Evolutionary conservation across 108 stramenopile species (phyloP), one percentile per base, ranked within the genome.

Genomic region (Asterionellopsis glacialis): DNA sequence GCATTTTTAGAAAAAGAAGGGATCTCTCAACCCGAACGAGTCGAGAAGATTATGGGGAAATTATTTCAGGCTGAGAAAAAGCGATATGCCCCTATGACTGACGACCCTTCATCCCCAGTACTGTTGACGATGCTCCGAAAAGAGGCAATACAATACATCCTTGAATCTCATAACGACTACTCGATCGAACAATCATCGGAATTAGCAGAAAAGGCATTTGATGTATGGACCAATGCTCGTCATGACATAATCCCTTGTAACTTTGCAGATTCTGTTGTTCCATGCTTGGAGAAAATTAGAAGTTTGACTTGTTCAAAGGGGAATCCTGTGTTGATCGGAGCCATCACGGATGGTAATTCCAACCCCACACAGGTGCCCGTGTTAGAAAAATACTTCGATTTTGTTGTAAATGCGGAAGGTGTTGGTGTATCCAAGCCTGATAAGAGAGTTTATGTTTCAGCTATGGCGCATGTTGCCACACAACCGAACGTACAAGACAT

Each of bases 311-410:
- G 72, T 18, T 64, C 79, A 6, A 53, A 54, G 15, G 33, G 76
- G 12, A 44, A 63, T 27, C 71, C 60, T 21, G 61, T 92, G 0
- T 67, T 87, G 43, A 73, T 93, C 64, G 87, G 91, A 19, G 91
- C 91, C 40, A 81, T 93, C 28, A 93, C 91, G 4, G 91, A 93
- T 69, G 91, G 91, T 21, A 93, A 93, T 65, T 93, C 91, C 11
- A 76, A 93, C 72, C 91, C 91, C 0, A 50, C 51, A 14, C 23
- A 45, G 18, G 65, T 93, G 0, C 68, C 72, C 0, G 48, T 48
- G 11, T 44, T 93, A 6, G 51, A 52, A 44, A 45, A 55, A 0
- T 65, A 78, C 14, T 93, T 89, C 62, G 83, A 87, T 68, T 93
- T 93, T 60, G 75, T 77, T 19, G 74, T 93, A 48, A 82, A 83